phyloP scores from a whole-genome alignment of 192 early-diverging fungal genomes.

The Neocallimastix lanati region DNA sequence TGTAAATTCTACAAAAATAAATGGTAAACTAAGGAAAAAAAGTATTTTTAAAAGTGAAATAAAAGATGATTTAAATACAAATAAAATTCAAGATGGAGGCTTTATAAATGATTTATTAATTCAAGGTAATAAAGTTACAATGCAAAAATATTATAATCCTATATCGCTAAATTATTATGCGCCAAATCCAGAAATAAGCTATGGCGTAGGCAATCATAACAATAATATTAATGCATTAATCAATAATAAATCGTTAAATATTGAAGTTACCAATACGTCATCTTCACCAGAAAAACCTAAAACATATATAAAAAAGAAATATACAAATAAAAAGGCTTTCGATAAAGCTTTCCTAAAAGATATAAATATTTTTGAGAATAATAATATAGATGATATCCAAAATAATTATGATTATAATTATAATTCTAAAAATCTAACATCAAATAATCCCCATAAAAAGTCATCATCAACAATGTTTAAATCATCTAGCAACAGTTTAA shows the following conservation, averaged over 20 bases:
- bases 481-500: too few species aligned
- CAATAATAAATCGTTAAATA: neutral
- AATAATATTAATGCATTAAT: too few species aligned
- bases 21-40: neutral
- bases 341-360: neutral
- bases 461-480: too few species aligned
- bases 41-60: neutral
- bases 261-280: neutral
- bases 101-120: neutral
- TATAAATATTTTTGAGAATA: neutral
- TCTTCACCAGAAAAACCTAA: neutral
- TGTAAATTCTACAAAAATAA: neutral
- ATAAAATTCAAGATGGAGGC: neutral
- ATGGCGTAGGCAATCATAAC: too few species aligned
- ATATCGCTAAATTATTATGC: too few species aligned
- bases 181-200: too few species aligned
- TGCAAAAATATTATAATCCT: neutral
- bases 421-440: too few species aligned
- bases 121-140: neutral
- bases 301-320: neutral
- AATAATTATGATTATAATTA: neutral
- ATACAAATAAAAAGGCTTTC: neutral
- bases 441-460: too few species aligned
- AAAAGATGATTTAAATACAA: too few species aligned
- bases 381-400: neutral